These are phyloP conservation scores for Kodamaea plutei DNA, from an alignment of 1,139 yeast genomes.

Conservation along the genomic window DNA sequence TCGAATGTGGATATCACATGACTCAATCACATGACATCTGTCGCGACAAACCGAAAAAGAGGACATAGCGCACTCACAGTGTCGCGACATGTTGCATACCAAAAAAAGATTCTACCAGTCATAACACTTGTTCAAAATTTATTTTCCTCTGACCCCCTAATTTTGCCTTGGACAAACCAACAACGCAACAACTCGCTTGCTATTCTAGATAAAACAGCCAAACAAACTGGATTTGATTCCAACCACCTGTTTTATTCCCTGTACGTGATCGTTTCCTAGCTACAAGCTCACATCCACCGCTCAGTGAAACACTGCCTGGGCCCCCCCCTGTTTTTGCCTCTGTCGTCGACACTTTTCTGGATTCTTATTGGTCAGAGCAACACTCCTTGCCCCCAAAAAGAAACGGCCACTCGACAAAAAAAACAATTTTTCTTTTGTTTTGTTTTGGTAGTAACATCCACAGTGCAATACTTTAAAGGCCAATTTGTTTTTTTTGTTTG, in stretches of 20 bases:
- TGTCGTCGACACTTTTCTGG: neutral
- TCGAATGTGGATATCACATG: too few relatives aligned
- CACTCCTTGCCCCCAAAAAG: constrained; percentile 1
- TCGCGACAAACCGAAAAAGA: neutral
- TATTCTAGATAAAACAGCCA: too few relatives aligned
- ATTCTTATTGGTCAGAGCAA: neutral
- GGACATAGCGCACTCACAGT: neutral
- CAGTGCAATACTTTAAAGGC: constrained; percentile 11
- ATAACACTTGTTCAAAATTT: constrained; percentile 4
- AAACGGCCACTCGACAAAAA: constrained; percentile 1
- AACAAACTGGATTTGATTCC: neutral
- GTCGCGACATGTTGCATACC: constrained; percentile 1
- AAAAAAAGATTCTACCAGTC: constrained; percentile 1
- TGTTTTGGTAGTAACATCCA: constrained; percentile 8
- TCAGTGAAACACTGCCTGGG: neutral
- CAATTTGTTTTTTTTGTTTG: too few relatives aligned
- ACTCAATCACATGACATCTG: neutral
- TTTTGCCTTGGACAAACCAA: constrained; percentile 1
- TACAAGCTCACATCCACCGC: neutral
- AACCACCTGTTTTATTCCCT: neutral
- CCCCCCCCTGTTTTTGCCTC: neutral
- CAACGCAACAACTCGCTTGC: neutral
- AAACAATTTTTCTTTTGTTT: neutral
- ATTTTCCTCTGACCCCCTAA: constrained; percentile 8
- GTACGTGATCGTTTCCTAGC: neutral